Percentiles rank a stretch among this genome's conserved stretches.
These are phyloP conservation scores for Coniophora puteana DNA, from an alignment of 1,284 basidiomycete genomes.

Conservation along the genomic window DNA sequence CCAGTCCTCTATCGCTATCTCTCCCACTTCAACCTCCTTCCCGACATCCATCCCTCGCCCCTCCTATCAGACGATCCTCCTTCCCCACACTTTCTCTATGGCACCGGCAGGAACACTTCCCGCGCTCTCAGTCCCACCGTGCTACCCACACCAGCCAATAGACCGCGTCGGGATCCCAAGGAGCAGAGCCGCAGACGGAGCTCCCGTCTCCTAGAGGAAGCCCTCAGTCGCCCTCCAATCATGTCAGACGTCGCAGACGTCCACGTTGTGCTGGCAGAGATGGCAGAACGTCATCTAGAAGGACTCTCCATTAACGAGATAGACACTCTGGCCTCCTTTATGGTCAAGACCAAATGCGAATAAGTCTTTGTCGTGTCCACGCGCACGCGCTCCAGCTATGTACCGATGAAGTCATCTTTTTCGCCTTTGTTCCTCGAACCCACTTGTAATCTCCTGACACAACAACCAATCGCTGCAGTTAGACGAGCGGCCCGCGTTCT, in stretches of 20 bases:
- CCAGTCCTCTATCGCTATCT: constrained; percentile 65
- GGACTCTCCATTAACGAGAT: constrained; percentile 67
- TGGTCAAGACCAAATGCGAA: constrained; percentile 62
- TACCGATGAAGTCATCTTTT: not conserved
- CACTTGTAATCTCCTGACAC: not conserved
- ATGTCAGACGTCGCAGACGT: constrained; percentile 65
- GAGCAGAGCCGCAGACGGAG: constrained; percentile 58
- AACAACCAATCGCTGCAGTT: too few species aligned
- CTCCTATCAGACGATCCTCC: constrained; percentile 62
- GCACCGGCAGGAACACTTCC: constrained; percentile 41
- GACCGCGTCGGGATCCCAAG: constrained; percentile 62
- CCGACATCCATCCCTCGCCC: constrained; percentile 66
- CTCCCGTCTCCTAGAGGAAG: constrained; percentile 63
- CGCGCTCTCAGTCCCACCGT: constrained; percentile 45
- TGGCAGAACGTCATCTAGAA: constrained; percentile 69
- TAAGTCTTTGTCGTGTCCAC: constrained; percentile 15
- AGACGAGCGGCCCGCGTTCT: too few species aligned
- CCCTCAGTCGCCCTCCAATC: constrained; percentile 53
- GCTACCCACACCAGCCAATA: constrained; percentile 53
- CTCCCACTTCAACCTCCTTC: constrained; percentile 63
- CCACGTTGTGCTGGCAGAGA: constrained; percentile 56
- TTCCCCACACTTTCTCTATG: constrained; percentile 54
- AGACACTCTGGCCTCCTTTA: constrained; percentile 75
- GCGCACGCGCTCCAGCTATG: constrained; percentile 1
- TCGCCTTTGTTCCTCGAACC: not conserved